These are phyloP conservation scores for Platismatia glauca DNA, from an alignment of 495 filamentous ascomycete genomes.

Conservation along the genomic window DNA sequence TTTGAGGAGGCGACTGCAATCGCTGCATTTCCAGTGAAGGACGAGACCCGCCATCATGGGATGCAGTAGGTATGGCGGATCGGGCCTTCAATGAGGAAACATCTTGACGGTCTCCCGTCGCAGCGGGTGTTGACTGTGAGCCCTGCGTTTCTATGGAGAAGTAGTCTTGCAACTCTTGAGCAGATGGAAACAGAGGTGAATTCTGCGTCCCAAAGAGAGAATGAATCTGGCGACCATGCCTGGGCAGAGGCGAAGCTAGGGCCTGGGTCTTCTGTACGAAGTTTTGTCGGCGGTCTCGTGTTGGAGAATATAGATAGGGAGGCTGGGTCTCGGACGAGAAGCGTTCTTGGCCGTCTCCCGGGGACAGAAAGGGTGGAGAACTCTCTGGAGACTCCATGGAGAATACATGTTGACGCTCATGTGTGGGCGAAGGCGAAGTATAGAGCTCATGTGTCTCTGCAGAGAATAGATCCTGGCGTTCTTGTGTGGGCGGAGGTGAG, in stretches of 20 bases:
- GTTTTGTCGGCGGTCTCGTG: neutral
- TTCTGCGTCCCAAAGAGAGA: neutral
- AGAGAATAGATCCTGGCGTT: neutral
- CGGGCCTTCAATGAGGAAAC: neutral
- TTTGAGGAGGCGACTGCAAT: neutral
- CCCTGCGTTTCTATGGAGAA: neutral
- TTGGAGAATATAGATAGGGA: neutral
- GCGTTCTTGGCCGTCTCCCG: neutral
- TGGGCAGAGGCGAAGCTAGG: neutral
- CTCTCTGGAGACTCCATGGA: neutral
- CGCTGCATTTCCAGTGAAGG: neutral
- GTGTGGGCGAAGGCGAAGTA: neutral
- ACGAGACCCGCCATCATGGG: neutral
- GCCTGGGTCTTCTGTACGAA: neutral
- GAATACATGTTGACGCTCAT: neutral
- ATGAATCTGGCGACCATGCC: neutral
- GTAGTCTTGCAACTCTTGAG: neutral
- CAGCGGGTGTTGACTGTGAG: neutral
- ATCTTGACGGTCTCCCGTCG: neutral
- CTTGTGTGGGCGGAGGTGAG: constrained; percentile 2
- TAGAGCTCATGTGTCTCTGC: neutral
- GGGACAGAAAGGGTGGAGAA: neutral
- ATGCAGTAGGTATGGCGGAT: neutral
- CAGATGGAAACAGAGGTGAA: neutral
- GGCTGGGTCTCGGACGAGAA: neutral